These are phyloP conservation scores for Lyophyllum decastes DNA, from an alignment of 768 basidiomycete species.

Conservation along the genomic window DNA sequence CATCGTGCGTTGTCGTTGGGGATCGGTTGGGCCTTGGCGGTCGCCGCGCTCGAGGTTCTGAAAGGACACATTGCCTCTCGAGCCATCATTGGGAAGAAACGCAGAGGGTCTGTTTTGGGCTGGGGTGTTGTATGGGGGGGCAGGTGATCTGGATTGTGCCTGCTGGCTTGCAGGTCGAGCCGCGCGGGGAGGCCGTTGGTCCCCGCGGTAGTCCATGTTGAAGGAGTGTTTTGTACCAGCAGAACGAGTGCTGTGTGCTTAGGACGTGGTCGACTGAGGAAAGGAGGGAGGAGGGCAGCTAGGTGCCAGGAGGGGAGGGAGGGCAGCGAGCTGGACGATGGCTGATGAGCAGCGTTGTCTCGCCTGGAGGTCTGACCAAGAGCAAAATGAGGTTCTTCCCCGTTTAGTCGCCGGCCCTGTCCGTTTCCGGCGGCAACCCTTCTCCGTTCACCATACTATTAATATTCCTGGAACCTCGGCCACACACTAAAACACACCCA, in stretches of 20 bases:
- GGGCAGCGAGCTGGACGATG: background rate
- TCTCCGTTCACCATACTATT: constrained; percentile 4
- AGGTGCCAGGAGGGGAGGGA: background rate
- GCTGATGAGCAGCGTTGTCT: constrained; percentile 11
- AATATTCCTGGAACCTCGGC: constrained; percentile 4
- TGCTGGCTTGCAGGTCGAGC: constrained; percentile 46
- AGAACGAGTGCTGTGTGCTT: constrained; percentile 7
- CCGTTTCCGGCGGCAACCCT: constrained; percentile 18
- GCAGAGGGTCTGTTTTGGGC: constrained; percentile 27
- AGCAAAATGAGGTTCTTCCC: constrained; percentile 12
- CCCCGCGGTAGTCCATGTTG: constrained; percentile 42
- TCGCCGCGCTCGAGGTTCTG: constrained; percentile 71
- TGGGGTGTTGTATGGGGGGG: constrained; percentile 37
- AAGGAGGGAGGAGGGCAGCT: constrained; percentile 1
- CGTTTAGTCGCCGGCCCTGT: constrained; percentile 8
- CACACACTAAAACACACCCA: background rate
- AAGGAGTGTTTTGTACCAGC: constrained; percentile 7
- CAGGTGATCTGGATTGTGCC: constrained; percentile 37
- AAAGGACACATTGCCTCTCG: constrained; percentile 64
- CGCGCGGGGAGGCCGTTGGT: constrained; percentile 57
- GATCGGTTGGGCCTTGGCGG: constrained; percentile 57
- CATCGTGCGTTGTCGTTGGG: constrained; percentile 50
- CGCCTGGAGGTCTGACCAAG: constrained; percentile 12
- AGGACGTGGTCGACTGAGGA: background rate
- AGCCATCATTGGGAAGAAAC: constrained; percentile 34